Evolutionary conservation across 306 rosid genomes (phyloP).

Genomic region (Vigna angularis): DNA sequence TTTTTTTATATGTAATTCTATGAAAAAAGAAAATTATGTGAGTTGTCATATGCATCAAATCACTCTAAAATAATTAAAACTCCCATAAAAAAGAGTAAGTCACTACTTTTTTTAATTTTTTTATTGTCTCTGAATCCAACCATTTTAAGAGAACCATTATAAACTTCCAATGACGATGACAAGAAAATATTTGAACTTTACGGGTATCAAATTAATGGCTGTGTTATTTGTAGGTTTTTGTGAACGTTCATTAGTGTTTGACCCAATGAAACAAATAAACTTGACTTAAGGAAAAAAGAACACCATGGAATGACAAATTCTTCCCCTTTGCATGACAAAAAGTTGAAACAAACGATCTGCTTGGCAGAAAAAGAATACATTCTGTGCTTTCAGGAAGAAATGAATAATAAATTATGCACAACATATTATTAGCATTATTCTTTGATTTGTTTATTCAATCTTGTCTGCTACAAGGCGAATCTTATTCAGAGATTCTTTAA

Average conservation of each 20-base stretch:
- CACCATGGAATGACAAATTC: not conserved
- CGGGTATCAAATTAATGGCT: not conserved
- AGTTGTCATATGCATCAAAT: no score
- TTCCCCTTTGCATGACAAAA: not conserved
- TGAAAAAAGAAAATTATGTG: no score
- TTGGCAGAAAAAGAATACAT: not conserved
- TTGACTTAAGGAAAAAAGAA: no score
- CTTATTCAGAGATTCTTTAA: constrained; percentile 87
- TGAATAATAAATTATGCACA: constrained; percentile 39
- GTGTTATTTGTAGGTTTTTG: no score
- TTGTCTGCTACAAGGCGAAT: constrained; percentile 79
- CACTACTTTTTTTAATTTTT: no score
- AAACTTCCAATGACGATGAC: not conserved
- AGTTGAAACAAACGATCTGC: not conserved
- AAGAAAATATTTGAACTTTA: not conserved
- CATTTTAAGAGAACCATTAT: no score
- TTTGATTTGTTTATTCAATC: constrained; percentile 51
- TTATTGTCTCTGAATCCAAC: not conserved
- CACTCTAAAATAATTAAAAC: not conserved
- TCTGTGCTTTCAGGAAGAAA: constrained; percentile 29
- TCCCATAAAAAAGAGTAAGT: not conserved
- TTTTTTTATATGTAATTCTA: no score
- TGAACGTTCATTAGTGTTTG: not conserved
- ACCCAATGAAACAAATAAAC: no score
- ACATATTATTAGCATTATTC: constrained; percentile 38